Percentiles rank a stretch among this genome's conserved stretches.
These are phyloP conservation scores for Nakazawaea populi DNA, from an alignment of 805 yeast genomes.

Conservation along the genomic window DNA sequence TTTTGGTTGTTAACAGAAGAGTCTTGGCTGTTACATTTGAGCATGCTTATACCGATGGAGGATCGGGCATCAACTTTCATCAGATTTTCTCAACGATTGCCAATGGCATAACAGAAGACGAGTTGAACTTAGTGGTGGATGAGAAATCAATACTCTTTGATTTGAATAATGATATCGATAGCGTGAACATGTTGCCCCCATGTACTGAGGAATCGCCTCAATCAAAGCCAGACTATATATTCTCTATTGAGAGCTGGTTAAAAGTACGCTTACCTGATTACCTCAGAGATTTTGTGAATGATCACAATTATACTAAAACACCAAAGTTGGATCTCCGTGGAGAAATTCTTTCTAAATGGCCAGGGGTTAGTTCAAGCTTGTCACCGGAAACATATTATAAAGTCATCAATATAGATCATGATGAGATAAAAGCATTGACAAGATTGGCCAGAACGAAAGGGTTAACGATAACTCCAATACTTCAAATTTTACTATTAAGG, in stretches of 20 bases:
- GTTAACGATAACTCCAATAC: constrained; percentile 7
- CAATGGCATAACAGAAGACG: constrained; percentile 24
- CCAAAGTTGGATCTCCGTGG: constrained; percentile 2
- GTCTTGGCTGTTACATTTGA: constrained; percentile 2
- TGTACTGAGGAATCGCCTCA: background rate
- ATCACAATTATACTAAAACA: constrained; percentile 1
- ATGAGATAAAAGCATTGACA: background rate
- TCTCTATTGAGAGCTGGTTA: background rate
- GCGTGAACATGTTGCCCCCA: background rate
- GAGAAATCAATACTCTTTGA: constrained; percentile 5
- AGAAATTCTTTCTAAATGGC: background rate
- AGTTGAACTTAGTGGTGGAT: constrained; percentile 24
- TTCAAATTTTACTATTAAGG: background rate
- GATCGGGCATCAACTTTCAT: constrained; percentile 9
- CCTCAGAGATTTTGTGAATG: background rate
- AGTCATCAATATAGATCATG: background rate
- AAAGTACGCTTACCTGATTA: background rate
- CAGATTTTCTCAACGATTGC: constrained; percentile 23
- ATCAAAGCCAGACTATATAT: background rate
- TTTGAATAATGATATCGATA: background rate
- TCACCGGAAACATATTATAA: background rate
- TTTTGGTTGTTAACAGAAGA: background rate
- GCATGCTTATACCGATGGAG: constrained; percentile 8
- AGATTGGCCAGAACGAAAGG: background rate
- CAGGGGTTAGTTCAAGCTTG: background rate